Conservation (phyloP, 371 early-diverging fungal species). For the Rhizopus sp. region DNA sequence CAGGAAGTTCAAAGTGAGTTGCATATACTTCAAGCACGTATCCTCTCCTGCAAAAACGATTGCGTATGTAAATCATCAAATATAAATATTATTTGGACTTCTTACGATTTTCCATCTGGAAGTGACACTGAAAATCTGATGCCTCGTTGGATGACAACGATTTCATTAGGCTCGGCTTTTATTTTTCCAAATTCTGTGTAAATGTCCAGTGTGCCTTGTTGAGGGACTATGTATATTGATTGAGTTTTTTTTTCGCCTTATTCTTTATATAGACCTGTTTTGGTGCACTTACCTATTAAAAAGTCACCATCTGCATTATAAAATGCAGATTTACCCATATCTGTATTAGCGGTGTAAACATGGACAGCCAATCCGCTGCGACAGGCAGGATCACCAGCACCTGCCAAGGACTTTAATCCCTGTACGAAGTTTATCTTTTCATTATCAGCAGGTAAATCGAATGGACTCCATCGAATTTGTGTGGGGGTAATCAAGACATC, state of each 20-base stretch:
- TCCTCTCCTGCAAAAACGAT: constrained; percentile 63
- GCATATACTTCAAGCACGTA: constrained; percentile 90
- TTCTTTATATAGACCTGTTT: not conserved
- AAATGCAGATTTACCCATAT: constrained; percentile 82
- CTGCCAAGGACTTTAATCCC: constrained; percentile 84
- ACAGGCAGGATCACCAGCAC: constrained; percentile 86
- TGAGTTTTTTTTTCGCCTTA: not conserved
- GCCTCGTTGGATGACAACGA: constrained; percentile 92
- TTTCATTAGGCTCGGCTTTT: constrained; percentile 86
- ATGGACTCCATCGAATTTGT: constrained; percentile 94
- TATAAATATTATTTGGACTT: too few species aligned
- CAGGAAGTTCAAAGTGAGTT: constrained; percentile 92
- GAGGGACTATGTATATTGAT: constrained; percentile 71
- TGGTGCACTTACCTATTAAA: constrained; percentile 69
- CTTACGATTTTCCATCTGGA: constrained; percentile 78
- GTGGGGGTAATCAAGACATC: constrained; percentile 73
- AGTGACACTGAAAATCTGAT: constrained; percentile 82
- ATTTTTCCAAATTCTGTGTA: constrained; percentile 93
- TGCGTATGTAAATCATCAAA: too few species aligned
- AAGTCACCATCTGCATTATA: constrained; percentile 93
- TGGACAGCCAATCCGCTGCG: constrained; percentile 85
- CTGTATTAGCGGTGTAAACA: constrained; percentile 76
- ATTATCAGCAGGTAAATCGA: constrained; percentile 62
- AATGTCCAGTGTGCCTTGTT: constrained; percentile 86
- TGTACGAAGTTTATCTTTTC: constrained; percentile 76